phyloP scores from a whole-genome alignment of 2,329 filamentous ascomycete species.

The Coniochaeta sp. region DNA sequence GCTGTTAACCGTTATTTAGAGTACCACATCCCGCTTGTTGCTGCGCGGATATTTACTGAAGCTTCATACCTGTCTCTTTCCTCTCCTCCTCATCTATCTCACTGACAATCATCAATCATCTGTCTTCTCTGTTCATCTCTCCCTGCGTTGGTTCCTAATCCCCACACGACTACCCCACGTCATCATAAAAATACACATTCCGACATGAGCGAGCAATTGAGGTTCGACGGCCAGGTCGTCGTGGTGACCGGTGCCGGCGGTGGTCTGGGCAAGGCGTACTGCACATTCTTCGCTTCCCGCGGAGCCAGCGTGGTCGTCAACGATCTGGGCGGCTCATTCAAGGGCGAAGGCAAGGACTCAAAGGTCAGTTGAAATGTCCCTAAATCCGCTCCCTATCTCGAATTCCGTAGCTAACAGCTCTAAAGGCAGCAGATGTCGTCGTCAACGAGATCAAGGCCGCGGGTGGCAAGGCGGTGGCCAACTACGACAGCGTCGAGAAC shows the following conservation, averaged over 20 bases:
- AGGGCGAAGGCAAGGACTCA: slow-evolving; percentile 80
- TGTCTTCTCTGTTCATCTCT: background rate
- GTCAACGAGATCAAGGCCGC: slow-evolving; percentile 77
- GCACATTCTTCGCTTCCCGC: slow-evolving; percentile 82
- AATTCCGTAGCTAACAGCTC: slow-evolving; percentile 13
- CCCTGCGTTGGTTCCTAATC: background rate
- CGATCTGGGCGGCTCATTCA: slow-evolving; percentile 87
- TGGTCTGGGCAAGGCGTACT: slow-evolving; percentile 76
- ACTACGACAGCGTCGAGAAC: slow-evolving; percentile 92
- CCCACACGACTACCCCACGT: slow-evolving; percentile 3
- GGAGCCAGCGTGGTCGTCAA: slow-evolving; percentile 79
- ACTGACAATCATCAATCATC: background rate
- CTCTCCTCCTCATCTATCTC: background rate
- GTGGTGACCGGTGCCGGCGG: slow-evolving; percentile 83
- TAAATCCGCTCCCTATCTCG: background rate
- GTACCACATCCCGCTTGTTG: background rate
- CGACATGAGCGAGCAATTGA: slow-evolving; percentile 57
- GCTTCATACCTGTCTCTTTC: background rate
- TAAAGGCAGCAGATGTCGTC: slow-evolving; percentile 72
- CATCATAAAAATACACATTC: slow-evolving; percentile 21
- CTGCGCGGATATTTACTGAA: background rate
- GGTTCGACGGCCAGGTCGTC: slow-evolving; percentile 82
- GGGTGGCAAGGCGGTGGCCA: slow-evolving; percentile 93
- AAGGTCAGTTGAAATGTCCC: slow-evolving; percentile 55
- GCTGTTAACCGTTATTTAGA: slow-evolving; percentile 1